Evolutionary conservation across 805 yeast species (phyloP).

Genomic region (Starmerella stigmatis): DNA sequence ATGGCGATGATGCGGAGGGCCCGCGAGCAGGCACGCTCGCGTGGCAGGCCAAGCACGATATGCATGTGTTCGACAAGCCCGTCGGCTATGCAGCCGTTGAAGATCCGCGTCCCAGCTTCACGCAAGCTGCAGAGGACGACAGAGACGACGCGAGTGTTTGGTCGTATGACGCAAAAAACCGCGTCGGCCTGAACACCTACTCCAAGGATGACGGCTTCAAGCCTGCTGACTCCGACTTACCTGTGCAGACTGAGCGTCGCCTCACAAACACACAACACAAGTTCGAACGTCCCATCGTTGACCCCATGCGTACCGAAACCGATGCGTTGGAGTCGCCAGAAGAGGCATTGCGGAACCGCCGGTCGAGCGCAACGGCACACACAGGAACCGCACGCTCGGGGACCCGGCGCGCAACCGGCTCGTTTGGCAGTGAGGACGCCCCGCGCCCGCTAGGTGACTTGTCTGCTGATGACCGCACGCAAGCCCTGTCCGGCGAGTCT

Average conservation of each 20-base stretch:
- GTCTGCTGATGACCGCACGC: constrained; percentile 3
- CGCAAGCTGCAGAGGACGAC: constrained; percentile 5
- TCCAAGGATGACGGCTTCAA: constrained; percentile 3
- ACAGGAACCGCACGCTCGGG: neutral
- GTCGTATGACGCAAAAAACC: constrained; percentile 13
- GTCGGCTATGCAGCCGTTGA: constrained; percentile 10
- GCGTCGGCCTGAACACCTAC: constrained; percentile 9
- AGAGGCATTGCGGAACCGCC: constrained; percentile 9
- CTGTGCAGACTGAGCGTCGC: constrained; percentile 17
- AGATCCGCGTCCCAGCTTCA: neutral
- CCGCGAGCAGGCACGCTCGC: constrained; percentile 18
- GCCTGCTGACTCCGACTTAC: constrained; percentile 10
- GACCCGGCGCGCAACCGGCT: constrained; percentile 18
- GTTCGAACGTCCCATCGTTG: constrained; percentile 9
- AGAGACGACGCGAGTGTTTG: constrained; percentile 27
- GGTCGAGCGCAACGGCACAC: constrained; percentile 11
- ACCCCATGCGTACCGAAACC: neutral
- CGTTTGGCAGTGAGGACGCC: constrained; percentile 13
- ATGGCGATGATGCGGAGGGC: neutral
- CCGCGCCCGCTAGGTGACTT: constrained; percentile 16
- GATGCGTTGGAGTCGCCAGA: constrained; percentile 3
- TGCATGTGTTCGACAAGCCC: constrained; percentile 16
- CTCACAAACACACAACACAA: constrained; percentile 16
- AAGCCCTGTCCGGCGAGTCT: constrained; percentile 8
- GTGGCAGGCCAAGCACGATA: constrained; percentile 22